phyloP scores from a whole-genome alignment of 192 early-diverging fungal species.

The Rhizoclosmatium globosum region DNA sequence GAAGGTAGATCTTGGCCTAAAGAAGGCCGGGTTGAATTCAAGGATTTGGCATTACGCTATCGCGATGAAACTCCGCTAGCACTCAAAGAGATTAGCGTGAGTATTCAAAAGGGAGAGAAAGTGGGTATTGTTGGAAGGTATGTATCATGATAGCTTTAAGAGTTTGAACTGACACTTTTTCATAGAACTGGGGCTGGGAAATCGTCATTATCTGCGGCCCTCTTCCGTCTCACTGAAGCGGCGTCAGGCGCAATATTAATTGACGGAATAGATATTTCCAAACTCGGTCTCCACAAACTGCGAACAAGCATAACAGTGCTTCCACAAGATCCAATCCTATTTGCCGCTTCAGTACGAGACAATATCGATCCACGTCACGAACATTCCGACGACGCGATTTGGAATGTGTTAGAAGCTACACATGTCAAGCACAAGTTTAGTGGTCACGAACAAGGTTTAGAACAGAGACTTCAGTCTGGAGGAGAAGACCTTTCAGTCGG shows the following conservation, averaged over 20 bases:
- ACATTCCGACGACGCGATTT: conserved; percentile 60
- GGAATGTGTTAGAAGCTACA: conserved; percentile 63
- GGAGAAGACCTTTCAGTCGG: conserved; percentile 60
- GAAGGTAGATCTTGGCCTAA: conserved; percentile 45
- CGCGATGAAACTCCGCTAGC: conserved; percentile 32
- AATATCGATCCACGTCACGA: conserved; percentile 6
- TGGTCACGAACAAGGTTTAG: conserved; percentile 34
- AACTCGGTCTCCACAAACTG: conserved; percentile 6
- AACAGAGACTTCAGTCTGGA: conserved; percentile 61
- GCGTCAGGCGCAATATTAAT: conserved; percentile 60
- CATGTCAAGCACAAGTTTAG: conserved; percentile 41
- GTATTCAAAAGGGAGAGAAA: conserved; percentile 52
- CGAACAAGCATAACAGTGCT: background rate
- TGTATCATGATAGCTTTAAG: too few relatives aligned
- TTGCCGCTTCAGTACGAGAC: conserved; percentile 27
- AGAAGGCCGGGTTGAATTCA: conserved; percentile 45
- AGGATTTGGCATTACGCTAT: conserved; percentile 49
- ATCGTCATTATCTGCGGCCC: conserved; percentile 46
- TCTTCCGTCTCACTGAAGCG: conserved; percentile 66
- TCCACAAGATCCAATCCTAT: background rate
- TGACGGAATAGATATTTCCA: conserved; percentile 55
- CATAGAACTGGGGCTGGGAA: conserved; percentile 55
- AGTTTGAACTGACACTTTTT: too few relatives aligned
- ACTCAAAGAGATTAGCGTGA: conserved; percentile 43
- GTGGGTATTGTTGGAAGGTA: conserved; percentile 54